Conservation (phyloP, 352 stramenopile genomes). For the Pythium aristosporum region DNA sequence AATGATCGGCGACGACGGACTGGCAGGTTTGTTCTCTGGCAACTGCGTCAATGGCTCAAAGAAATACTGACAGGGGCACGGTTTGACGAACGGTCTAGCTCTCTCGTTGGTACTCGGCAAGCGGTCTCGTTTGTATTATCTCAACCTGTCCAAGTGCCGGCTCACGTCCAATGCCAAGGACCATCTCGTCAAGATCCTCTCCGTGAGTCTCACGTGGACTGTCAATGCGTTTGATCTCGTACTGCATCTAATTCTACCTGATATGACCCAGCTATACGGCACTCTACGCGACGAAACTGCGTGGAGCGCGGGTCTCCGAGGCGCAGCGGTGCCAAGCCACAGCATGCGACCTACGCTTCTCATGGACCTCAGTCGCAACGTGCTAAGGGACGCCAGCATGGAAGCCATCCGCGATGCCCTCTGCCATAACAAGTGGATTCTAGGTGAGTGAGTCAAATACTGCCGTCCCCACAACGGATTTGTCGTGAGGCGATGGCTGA, state of each 20-base stretch:
- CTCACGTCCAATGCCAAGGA: conserved; percentile 53
- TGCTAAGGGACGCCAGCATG: conserved; percentile 37
- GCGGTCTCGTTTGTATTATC: conserved; percentile 34
- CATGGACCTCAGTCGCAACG: conserved; percentile 51
- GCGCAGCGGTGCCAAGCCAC: conserved; percentile 14
- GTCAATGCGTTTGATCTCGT: not conserved
- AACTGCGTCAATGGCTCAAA: too few relatives aligned
- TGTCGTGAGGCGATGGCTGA: not conserved
- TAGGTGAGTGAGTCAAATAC: conserved; percentile 31
- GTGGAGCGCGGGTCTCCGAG: conserved; percentile 60
- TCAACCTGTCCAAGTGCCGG: conserved; percentile 43
- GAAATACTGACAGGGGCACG: not conserved
- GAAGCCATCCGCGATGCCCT: conserved; percentile 50
- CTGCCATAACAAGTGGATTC: conserved; percentile 65
- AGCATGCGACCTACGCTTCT: conserved; percentile 27
- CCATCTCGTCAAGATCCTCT: conserved; percentile 62
- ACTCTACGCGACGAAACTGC: conserved; percentile 48
- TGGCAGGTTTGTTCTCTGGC: conserved; percentile 15
- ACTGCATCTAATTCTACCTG: not conserved
- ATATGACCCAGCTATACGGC: conserved; percentile 40
- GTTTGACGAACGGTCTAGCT: not conserved
- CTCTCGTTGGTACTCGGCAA: conserved; percentile 35
- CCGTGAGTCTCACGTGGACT: conserved; percentile 22
- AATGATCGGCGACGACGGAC: conserved; percentile 15
- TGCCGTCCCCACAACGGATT: not conserved